phyloP scores from a whole-genome alignment of 2,329 filamentous ascomycete genomes.

The Cercospora zeae-maydis region DNA sequence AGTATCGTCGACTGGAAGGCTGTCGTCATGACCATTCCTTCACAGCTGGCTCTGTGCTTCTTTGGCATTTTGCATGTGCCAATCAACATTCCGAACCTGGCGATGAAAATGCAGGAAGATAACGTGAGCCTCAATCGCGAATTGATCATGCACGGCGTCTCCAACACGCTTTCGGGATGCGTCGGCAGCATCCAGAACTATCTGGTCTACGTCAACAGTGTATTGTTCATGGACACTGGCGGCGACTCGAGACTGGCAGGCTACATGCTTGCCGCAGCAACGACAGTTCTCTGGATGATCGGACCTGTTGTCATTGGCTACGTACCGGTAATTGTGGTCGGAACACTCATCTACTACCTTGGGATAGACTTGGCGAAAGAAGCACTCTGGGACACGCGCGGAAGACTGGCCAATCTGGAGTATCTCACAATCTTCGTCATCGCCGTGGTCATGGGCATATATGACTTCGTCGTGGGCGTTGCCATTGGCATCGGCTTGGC shows the following conservation, averaged over 20 bases:
- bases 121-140: slow-evolving; percentile 88
- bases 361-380: slow-evolving; percentile 89
- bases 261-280: slow-evolving; percentile 75
- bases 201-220: slow-evolving; percentile 92
- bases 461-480: slow-evolving; percentile 95
- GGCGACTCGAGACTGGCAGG: slow-evolving; percentile 84
- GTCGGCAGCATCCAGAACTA: slow-evolving; percentile 92
- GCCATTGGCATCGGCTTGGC: slow-evolving; percentile 87
- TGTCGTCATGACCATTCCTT: slow-evolving; percentile 77
- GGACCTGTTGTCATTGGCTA: slow-evolving; percentile 87
- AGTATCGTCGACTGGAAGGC: slow-evolving; percentile 71
- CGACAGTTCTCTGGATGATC: slow-evolving; percentile 75
- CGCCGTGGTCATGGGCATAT: slow-evolving; percentile 90
- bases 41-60: slow-evolving; percentile 95
- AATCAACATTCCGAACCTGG: slow-evolving; percentile 93
- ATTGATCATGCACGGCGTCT: slow-evolving; percentile 85
- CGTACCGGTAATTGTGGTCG: slow-evolving; percentile 96
- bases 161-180: slow-evolving; percentile 84
- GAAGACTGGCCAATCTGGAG: slow-evolving; percentile 80
- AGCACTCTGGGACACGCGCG: slow-evolving; percentile 81
- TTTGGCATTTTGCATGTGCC: slow-evolving; percentile 96
- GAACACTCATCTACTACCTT: slow-evolving; percentile 88
- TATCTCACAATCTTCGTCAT: slow-evolving; percentile 87
- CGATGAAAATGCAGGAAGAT: slow-evolving; percentile 86
- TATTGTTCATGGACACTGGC: slow-evolving; percentile 93